Evolutionary conservation across 2,329 filamentous ascomycete species (phyloP), one percentile per base, ranked within the genome.

Genomic region (Fusarium xylarioides): DNA sequence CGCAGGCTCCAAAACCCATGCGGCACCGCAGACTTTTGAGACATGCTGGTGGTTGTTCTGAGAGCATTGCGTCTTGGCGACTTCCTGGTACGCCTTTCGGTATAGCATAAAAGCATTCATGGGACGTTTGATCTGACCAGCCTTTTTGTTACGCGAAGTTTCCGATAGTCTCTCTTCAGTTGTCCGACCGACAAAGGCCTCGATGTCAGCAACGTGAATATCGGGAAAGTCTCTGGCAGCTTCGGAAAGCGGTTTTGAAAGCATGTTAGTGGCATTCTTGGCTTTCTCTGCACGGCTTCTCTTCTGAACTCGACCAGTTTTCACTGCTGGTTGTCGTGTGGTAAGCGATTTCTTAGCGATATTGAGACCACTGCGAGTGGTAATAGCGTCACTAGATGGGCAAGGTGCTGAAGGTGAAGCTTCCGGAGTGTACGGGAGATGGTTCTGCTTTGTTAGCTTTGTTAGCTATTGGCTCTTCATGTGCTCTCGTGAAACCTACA

Each of bases 21-120:
- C 95, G 62, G 90, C 86, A 34, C 95, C 96, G 64, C 94, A 94
- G n/a, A 96, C 90, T 50, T 91, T 90, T 4, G 95, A 98, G 32
- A 98, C 93, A 40, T 96, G 86, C 81, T 99, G 95, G 81, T 99
- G 95, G 83, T 98, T 98, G 81, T 96, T 95, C 77, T 96, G 91
- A 19, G 90, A 85, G 76, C 93, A 93, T 86, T 91, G 93, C 57
- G 89, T 86, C 82, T 97, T 97, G 66, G 93, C 94, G 37, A 95
- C 88, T 70, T 96, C 93, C 68, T 97, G 93, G 79, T 94, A 98
- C 11, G 94, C 94, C 74, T 96, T 97, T 46, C 96, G 92, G 81
- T 99, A 99, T 56, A 99, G 86, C 92, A 99, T 97, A 85, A 98
- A 99, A 2, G 94, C 95, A 81, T 99, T 99, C 92, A 98, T 97